A percentile compares a stretch with the other conserved stretches of the same genome.
These are phyloP conservation scores for Neurospora intermedia DNA, from an alignment of 495 filamentous ascomycete species.

Conservation along the genomic window DNA sequence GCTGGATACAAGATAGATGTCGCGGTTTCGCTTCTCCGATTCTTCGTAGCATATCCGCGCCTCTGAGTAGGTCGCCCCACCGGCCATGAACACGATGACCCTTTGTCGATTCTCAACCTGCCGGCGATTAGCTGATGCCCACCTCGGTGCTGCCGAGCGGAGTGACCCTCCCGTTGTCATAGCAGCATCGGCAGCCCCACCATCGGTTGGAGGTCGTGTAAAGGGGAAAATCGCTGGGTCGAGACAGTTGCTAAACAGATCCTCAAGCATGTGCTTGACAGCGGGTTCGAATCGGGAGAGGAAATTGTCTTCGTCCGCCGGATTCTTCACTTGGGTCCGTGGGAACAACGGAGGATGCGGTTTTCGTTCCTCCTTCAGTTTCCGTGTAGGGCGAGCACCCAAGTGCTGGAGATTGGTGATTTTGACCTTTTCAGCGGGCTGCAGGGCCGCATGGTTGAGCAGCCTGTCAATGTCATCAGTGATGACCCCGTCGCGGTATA, in stretches of 20 bases:
- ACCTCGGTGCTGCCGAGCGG: conserved; percentile 80
- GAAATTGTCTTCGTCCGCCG: conserved; percentile 49
- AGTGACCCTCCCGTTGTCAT: conserved; percentile 60
- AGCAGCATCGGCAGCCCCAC: conserved; percentile 43
- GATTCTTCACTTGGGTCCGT: conserved; percentile 38
- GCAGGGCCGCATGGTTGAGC: conserved; percentile 71
- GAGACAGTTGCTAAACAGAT: conserved; percentile 53
- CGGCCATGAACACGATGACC: conserved; percentile 91
- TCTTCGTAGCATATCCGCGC: conserved; percentile 82
- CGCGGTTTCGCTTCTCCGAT: conserved; percentile 54
- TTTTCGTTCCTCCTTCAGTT: conserved; percentile 64
- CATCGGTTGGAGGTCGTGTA: conserved; percentile 50
- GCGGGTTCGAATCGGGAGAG: conserved; percentile 60
- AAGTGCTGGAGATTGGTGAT: conserved; percentile 74
- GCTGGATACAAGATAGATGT: conserved; percentile 82
- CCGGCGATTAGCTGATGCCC: conserved; percentile 72
- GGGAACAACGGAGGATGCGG: conserved; percentile 56
- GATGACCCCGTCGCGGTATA: conserved; percentile 83
- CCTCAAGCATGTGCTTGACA: conserved; percentile 72
- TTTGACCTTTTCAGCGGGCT: conserved; percentile 52
- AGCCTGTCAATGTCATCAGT: conserved; percentile 76
- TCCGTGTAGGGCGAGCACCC: conserved; percentile 62
- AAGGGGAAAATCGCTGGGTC: conserved; percentile 69
- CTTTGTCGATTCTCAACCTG: conserved; percentile 77
- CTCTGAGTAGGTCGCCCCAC: conserved; percentile 89